phyloP scores from a whole-genome alignment of 2,329 filamentous ascomycete species.

The Fusarium cicatricum region DNA sequence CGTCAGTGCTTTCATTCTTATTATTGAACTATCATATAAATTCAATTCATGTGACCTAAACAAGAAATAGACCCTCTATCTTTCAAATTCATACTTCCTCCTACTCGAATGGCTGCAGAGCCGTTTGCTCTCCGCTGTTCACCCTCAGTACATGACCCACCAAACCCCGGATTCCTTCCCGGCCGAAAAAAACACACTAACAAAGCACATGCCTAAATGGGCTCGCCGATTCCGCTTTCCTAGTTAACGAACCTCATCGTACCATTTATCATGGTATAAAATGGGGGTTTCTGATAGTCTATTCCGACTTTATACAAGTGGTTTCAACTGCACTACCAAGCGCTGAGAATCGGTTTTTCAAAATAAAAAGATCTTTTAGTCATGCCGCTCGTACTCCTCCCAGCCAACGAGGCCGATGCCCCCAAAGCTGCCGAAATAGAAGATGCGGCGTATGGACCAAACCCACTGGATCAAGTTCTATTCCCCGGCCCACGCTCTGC shows the following conservation, averaged over 20 bases:
- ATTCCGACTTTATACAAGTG: too few relatives aligned
- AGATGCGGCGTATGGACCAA: conserved; percentile 47
- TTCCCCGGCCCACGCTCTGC: conserved; percentile 41
- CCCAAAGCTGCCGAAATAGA: conserved; percentile 49
- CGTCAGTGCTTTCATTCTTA: too few relatives aligned
- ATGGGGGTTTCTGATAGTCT: too few relatives aligned
- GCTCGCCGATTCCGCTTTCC: conserved; percentile 34
- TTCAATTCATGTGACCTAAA: too few relatives aligned
- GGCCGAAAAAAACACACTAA: conserved; percentile 25
- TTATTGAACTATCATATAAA: too few relatives aligned
- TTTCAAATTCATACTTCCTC: too few relatives aligned
- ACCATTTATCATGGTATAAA: neutral
- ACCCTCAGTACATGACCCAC: too few relatives aligned
- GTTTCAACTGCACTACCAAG: too few relatives aligned
- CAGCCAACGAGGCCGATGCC: conserved; percentile 48
- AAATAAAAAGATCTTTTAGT: neutral
- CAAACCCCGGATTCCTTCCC: conserved; percentile 14
- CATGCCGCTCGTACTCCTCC: conserved; percentile 51
- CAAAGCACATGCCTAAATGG: conserved; percentile 27
- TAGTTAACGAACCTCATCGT: neutral
- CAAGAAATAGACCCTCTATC: too few relatives aligned
- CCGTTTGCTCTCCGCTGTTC: conserved; percentile 4
- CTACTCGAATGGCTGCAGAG: too few relatives aligned
- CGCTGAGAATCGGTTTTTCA: too few relatives aligned
- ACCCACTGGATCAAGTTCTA: conserved; percentile 44